Evolutionary conservation across 2,329 filamentous ascomycete species (phyloP).

Genomic region (Neonectria faginata): DNA sequence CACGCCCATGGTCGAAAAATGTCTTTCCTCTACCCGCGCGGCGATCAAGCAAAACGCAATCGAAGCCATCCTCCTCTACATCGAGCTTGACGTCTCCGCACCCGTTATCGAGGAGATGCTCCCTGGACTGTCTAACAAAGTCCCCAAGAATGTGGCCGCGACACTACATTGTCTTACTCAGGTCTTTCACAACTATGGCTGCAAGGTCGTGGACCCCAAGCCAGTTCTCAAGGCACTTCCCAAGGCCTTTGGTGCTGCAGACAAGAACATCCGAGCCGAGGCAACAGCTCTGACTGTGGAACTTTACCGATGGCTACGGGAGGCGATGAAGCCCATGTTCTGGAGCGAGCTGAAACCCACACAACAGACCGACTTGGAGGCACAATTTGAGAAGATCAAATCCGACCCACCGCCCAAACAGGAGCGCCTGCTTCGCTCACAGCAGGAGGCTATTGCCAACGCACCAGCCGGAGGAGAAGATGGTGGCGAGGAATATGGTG

Average conservation of each 20-base stretch:
- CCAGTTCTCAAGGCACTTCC: conserved; percentile 88
- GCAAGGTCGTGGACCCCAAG: conserved; percentile 94
- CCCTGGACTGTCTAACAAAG: conserved; percentile 85
- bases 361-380: conserved; percentile 93
- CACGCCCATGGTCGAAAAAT: conserved; percentile 88
- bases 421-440: conserved; percentile 86
- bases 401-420: conserved; percentile 89
- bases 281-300: conserved; percentile 92
- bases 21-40: conserved; percentile 85
- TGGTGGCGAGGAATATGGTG: conserved; percentile 68
- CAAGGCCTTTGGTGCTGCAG: conserved; percentile 93
- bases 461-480: conserved; percentile 69
- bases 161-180: conserved; percentile 81
- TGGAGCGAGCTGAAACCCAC: conserved; percentile 96
- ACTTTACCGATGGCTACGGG: conserved; percentile 95
- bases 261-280: conserved; percentile 97
- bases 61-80: conserved; percentile 87
- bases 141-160: conserved; percentile 84
- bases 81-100: conserved; percentile 87
- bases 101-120: conserved; percentile 92
- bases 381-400: conserved; percentile 93
- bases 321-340: conserved; percentile 98
- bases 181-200: conserved; percentile 94
- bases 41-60: conserved; percentile 88
- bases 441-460: conserved; percentile 83